Conservation (phyloP, 192 early-diverging fungal genomes). For the Coemansia erecta region DNA sequence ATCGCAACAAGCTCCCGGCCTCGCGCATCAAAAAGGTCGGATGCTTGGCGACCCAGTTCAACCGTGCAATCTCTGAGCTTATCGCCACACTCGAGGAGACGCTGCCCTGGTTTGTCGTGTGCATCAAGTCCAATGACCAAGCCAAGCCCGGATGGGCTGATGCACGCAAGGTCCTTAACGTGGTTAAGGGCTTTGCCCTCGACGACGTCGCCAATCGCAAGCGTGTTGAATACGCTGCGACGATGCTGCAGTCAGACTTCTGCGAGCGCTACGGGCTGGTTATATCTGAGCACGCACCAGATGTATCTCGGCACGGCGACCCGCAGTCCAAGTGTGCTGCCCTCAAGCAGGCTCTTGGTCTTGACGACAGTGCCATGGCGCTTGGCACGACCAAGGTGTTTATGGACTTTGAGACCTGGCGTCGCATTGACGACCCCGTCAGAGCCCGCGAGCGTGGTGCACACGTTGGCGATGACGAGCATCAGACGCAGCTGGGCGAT, state of each 20-base stretch:
- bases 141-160: slow-evolving; percentile 64
- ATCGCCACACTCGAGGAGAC: slow-evolving; percentile 78
- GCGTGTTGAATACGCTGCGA: slow-evolving; percentile 65
- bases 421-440: slow-evolving; percentile 64
- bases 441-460: slow-evolving; percentile 59
- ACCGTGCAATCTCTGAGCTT: slow-evolving; percentile 70
- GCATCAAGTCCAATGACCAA: slow-evolving; percentile 72
- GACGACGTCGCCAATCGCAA: slow-evolving; percentile 61
- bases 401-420: slow-evolving; percentile 63
- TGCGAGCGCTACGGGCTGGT: slow-evolving; percentile 65
- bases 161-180: slow-evolving; percentile 64
- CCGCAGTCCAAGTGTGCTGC: slow-evolving; percentile 20
- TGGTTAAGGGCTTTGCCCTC: slow-evolving; percentile 59
- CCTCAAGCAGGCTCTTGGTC: slow-evolving; percentile 22
- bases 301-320: slow-evolving; percentile 9
- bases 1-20: slow-evolving; percentile 54
- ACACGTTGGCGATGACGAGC: slow-evolving; percentile 12
- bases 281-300: slow-evolving; percentile 33
- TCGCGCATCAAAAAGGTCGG: slow-evolving; percentile 59
- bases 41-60: slow-evolving; percentile 56
- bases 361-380: slow-evolving; percentile 25
- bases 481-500: slow-evolving; percentile 21
- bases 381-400: slow-evolving; percentile 60
- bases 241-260: slow-evolving; percentile 75
- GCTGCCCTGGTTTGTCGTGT: slow-evolving; percentile 78